A percentile compares a stretch with the other conserved stretches of the same genome.
Conservation (phyloP, 2,329 filamentous ascomycete species). For the Fusarium falciforme region DNA sequence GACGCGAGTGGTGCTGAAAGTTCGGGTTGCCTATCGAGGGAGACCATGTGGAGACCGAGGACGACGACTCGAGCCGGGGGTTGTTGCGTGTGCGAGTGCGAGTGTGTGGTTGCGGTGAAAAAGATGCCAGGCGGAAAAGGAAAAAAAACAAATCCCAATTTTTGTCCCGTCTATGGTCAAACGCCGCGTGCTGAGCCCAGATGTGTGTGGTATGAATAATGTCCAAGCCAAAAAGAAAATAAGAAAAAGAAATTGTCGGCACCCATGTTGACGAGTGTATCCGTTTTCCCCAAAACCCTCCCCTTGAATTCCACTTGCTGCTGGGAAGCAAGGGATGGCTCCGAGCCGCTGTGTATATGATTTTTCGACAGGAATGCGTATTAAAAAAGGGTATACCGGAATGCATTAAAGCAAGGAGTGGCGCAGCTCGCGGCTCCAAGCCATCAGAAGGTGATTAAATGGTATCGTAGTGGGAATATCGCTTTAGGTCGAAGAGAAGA, state of each 20-base stretch:
- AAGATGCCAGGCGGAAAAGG: slow-evolving; percentile 13
- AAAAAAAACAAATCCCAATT: slow-evolving; percentile 36
- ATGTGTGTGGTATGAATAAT: slow-evolving; percentile 18
- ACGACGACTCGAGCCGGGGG: slow-evolving; percentile 2
- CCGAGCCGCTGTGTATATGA: slow-evolving; percentile 51
- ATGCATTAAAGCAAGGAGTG: slow-evolving; percentile 44
- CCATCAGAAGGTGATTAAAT: slow-evolving; percentile 38
- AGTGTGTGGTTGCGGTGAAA: not conserved
- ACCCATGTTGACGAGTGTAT: slow-evolving; percentile 27
- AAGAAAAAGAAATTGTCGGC: slow-evolving; percentile 15
- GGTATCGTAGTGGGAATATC: slow-evolving; percentile 38
- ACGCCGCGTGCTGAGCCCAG: slow-evolving; percentile 46
- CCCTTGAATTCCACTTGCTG: slow-evolving; percentile 46
- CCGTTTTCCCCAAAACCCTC: slow-evolving; percentile 31
- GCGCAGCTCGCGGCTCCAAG: slow-evolving; percentile 31
- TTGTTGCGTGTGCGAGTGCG: slow-evolving; percentile 3
- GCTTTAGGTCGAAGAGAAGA: slow-evolving; percentile 36
- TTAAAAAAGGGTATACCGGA: slow-evolving; percentile 49
- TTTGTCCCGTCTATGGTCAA: slow-evolving; percentile 48
- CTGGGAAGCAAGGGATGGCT: slow-evolving; percentile 54
- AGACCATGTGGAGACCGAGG: slow-evolving; percentile 11
- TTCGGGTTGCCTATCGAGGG: slow-evolving; percentile 16
- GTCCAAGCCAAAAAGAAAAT: slow-evolving; percentile 21
- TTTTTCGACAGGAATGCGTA: slow-evolving; percentile 49
- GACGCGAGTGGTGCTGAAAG: slow-evolving; percentile 29